Base-by-base conservation (phyloP, 768 basidiomycete genomes). In the Paxillus ammoniavirescens region DNA sequence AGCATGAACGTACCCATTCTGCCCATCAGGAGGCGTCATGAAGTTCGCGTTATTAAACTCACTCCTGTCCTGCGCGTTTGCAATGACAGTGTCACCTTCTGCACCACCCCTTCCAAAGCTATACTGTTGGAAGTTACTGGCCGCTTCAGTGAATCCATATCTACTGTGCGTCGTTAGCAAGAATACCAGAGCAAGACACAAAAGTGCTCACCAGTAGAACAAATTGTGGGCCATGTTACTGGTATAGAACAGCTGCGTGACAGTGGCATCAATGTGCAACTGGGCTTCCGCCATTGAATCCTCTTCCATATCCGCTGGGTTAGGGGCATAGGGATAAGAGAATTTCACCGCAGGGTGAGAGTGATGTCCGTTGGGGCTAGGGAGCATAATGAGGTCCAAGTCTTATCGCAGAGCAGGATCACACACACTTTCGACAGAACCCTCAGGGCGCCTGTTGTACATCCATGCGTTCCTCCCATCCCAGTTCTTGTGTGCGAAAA, bases 101-200 rank as follows among this genome's bases (percentile, higher is more conserved):
- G 72, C 72, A 18, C 96, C 96, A 26, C 95, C 96, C 38, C 86
- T 84, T 1, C 86, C 94, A 62, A 95, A 96, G 82, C 98, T 98
- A 80, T 91, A 82, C 64, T 95, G 92, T 72, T 99, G 96, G 88
- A 98, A 99, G 80, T 98, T 98, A 13, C 95, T 94, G 2, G 89
- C 74, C 8, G 77, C 77, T 70, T 98, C 95, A 64, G 90, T 89
- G 71, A 99, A 99, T 17, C 96, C 96, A 57, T 93, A 91, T 44
- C 88, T 85, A 55, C 67, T 57, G 38, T 56, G 62, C 35, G 61
- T 6, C 49, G n/a, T 45, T 52, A 28, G 35, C 38, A 37, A 2
- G 6, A 4, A 6, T 26, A 26, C 1, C 26, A 35, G 15, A 55
- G 14, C 15, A 43, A 9, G 8, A 28, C 17, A 12, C 4, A 0